phyloP scores from a whole-genome alignment of 169 alveolate species.

The Plasmodium adleri region DNA sequence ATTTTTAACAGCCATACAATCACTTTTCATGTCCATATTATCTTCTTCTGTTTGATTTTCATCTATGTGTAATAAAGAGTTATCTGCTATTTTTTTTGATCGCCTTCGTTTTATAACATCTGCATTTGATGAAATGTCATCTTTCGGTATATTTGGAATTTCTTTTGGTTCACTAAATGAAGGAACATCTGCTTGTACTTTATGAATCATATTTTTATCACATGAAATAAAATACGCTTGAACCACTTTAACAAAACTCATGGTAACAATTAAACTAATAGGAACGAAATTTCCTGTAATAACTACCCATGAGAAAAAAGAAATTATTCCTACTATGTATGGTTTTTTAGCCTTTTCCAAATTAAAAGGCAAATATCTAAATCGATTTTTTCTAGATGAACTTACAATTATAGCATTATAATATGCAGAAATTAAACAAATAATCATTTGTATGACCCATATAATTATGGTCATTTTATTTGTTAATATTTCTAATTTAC shows the following conservation, averaged over 20 bases:
- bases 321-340: conserved; percentile 76
- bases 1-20: not conserved
- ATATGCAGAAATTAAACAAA: conserved; percentile 82
- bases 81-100: not conserved
- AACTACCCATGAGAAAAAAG: conserved; percentile 93
- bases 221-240: conserved; percentile 95
- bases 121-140: not conserved
- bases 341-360: conserved; percentile 34
- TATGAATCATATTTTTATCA: conserved; percentile 89
- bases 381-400: conserved; percentile 43
- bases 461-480: conserved; percentile 84
- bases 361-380: conserved; percentile 46
- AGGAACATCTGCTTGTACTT: conserved; percentile 36
- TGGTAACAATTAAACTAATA: conserved; percentile 94
- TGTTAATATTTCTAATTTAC: conserved; percentile 86
- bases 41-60: not conserved
- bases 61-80: not conserved
- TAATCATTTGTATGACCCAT: conserved; percentile 84
- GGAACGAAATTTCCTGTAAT: conserved; percentile 95
- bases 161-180: conserved; percentile 14
- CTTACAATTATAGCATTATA: conserved; percentile 62
- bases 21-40: not conserved
- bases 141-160: conserved; percentile 3
- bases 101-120: not conserved
- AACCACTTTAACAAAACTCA: conserved; percentile 94